Percentiles rank a stretch among this genome's conserved stretches.
Evolutionary conservation across 164 flowering plant genomes (phyloP).

Genomic region (Vitis riparia): DNA sequence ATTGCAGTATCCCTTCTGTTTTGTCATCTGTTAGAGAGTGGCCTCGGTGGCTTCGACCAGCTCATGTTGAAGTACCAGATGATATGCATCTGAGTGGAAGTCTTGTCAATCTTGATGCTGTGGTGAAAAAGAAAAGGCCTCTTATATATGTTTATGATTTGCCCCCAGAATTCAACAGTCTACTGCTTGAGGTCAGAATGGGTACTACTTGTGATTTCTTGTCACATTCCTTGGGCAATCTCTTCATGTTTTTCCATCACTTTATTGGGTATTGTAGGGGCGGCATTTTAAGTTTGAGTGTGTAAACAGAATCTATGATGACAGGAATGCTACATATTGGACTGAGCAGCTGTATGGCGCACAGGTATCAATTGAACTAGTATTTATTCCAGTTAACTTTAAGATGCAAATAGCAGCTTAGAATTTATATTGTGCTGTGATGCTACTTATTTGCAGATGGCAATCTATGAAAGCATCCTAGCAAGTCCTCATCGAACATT

Average conservation of each 20-base stretch:
- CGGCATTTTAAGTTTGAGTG: slow-evolving; percentile 92
- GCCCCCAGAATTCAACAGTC: slow-evolving; percentile 88
- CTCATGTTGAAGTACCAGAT: slow-evolving; percentile 62
- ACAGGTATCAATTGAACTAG: slow-evolving; percentile 54
- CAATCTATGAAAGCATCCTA: slow-evolving; percentile 82
- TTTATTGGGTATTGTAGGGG: slow-evolving; percentile 53
- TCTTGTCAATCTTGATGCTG: slow-evolving; percentile 48
- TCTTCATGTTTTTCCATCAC: neutral
- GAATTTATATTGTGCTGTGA: slow-evolving; percentile 2
- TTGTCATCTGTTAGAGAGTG: slow-evolving; percentile 64
- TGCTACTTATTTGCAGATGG: slow-evolving; percentile 56
- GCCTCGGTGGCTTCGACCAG: slow-evolving; percentile 96
- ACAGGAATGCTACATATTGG: slow-evolving; percentile 78
- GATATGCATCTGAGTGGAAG: slow-evolving; percentile 22
- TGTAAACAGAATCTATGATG: slow-evolving; percentile 81
- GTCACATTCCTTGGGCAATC: neutral
- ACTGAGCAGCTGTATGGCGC: slow-evolving; percentile 90
- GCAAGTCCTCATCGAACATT: slow-evolving; percentile 82
- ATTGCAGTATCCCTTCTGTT: slow-evolving; percentile 90
- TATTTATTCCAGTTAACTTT: neutral
- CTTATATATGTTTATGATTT: slow-evolving; percentile 93
- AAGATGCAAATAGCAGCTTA: neutral
- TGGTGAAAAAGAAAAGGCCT: slow-evolving; percentile 83
- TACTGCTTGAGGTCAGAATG: slow-evolving; percentile 83
- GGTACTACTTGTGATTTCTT: slow-evolving; percentile 7